Evolutionary conservation across 2,329 filamentous ascomycete species (phyloP).

Genomic region (Trichophyton simii): DNA sequence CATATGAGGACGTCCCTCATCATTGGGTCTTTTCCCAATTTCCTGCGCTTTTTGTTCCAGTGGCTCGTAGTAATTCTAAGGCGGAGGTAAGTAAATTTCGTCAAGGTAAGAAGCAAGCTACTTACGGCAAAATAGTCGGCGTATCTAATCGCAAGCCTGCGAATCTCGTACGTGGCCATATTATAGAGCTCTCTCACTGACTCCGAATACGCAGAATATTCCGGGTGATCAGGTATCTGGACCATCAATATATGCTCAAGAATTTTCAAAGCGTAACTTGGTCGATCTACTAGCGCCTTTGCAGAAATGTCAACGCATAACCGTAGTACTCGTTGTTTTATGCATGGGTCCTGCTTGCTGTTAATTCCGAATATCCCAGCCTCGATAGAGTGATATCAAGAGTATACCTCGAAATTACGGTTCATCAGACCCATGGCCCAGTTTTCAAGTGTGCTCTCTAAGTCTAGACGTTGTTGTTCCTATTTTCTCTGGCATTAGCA

Average conservation of each 20-base stretch:
- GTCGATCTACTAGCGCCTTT: constrained; percentile 62
- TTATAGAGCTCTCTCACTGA: constrained; percentile 79
- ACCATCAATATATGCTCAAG: constrained; percentile 83
- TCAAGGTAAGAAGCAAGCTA: background rate
- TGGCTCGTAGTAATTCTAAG: constrained; percentile 67
- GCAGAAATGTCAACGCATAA: constrained; percentile 76
- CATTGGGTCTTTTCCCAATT: constrained; percentile 52
- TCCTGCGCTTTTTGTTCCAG: constrained; percentile 73
- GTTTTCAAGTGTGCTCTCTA: constrained; percentile 29
- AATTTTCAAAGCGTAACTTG: constrained; percentile 73
- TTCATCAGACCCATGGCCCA: constrained; percentile 33
- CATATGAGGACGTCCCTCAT: constrained; percentile 72
- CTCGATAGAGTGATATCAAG: background rate
- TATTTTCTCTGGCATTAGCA: constrained; percentile 9
- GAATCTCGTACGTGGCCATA: constrained; percentile 74
- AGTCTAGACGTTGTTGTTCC: constrained; percentile 26
- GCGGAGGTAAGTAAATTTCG: constrained; percentile 13
- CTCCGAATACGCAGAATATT: constrained; percentile 65
- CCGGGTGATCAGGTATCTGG: constrained; percentile 59
- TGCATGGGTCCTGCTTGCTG: constrained; percentile 55
- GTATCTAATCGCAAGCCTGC: constrained; percentile 79
- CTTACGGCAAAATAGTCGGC: constrained; percentile 71
- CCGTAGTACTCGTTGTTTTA: constrained; percentile 69
- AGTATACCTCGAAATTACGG: constrained; percentile 27
- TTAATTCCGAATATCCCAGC: constrained; percentile 1